Base-by-base conservation (phyloP, 2,329 filamentous ascomycete species). In the Elsinoe ampelina region DNA sequence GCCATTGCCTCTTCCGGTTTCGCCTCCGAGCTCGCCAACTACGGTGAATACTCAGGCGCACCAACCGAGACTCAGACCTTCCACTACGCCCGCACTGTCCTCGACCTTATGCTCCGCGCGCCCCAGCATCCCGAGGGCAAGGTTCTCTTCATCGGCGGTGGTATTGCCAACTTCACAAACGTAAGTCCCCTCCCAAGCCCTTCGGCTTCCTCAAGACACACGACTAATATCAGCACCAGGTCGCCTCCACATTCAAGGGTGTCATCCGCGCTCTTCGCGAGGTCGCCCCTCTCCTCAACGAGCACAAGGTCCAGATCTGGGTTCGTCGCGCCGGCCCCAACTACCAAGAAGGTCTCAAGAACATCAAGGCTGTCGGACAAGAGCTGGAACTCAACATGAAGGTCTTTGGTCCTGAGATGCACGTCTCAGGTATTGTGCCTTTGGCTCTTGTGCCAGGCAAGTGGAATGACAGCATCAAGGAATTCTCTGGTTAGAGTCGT, bases 91-190 rank as follows among this genome's bases (percentile, higher is more conserved):
- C 87, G 88, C 70, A 98, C 93, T 30, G 89, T 98, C 62, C 81
- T 98, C 62, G 93, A 98, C 73, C 84, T 98, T 63, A 95, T 98
- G 89, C 87, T 98, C 66, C 89, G 93, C 65, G 86, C 92, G 57
- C 92, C 93, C 58, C 74, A 83, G 71, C 80, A 83, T 74, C 82
- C 88, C 60, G 86, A 96, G 70, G 93, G 93, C 80, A 98, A 97
- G 83, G 89, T 98, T 55, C 86, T 98, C 63, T 98, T 98, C 83
- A 97, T 98, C 65, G 93, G 93, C 75, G 93, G 93, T 79, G 93
- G 93, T 82, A 98, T 98, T 82, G 93, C 93, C 81, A 98, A 98
- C 86, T 98, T 98, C 80, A 98, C 93, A 81, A 98, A 97, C 78
- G 93, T 77, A 68, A 68, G 71, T 68, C 6, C 30, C 22, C 11